Conservation (phyloP, 768 basidiomycete genomes). For the Phlebiopsis gigantea region DNA sequence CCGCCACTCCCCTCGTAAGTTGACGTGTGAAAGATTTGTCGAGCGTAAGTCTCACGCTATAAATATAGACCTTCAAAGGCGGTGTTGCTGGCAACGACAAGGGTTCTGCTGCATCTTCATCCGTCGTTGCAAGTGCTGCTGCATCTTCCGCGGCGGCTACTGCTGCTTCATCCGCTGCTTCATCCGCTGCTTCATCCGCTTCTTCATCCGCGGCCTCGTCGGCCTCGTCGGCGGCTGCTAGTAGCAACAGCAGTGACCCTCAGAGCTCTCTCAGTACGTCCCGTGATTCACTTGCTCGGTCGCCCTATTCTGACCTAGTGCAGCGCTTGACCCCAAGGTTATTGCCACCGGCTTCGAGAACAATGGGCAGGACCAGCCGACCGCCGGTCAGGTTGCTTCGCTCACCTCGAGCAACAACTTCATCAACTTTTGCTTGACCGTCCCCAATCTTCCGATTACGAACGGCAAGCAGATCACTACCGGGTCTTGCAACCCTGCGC, state of each 20-base stretch:
- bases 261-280: constrained; percentile 40
- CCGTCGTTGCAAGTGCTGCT: constrained; percentile 13
- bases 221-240: constrained; percentile 15
- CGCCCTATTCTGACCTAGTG: constrained; percentile 45
- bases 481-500: constrained; percentile 41
- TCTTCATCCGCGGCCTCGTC: constrained; percentile 10
- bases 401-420: constrained; percentile 68
- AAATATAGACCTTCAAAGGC: constrained; percentile 6
- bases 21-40: not conserved
- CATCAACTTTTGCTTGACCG: constrained; percentile 60
- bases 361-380: constrained; percentile 36
- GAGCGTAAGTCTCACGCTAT: not conserved
- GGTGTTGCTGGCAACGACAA: constrained; percentile 1
- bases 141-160: constrained; percentile 17
- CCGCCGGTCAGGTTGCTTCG: constrained; percentile 47
- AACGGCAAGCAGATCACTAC: constrained; percentile 48
- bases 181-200: constrained; percentile 12
- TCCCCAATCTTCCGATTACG: constrained; percentile 48
- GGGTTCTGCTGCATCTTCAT: constrained; percentile 14
- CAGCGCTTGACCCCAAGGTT: constrained; percentile 40
- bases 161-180: constrained; percentile 8
- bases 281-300: constrained; percentile 25
- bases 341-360: constrained; percentile 52
- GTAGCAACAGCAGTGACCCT: constrained; percentile 28
- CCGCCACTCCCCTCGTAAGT: constrained; percentile 21